Conservation (phyloP, 208 protist species). For the Leishmania aethiopica region DNA sequence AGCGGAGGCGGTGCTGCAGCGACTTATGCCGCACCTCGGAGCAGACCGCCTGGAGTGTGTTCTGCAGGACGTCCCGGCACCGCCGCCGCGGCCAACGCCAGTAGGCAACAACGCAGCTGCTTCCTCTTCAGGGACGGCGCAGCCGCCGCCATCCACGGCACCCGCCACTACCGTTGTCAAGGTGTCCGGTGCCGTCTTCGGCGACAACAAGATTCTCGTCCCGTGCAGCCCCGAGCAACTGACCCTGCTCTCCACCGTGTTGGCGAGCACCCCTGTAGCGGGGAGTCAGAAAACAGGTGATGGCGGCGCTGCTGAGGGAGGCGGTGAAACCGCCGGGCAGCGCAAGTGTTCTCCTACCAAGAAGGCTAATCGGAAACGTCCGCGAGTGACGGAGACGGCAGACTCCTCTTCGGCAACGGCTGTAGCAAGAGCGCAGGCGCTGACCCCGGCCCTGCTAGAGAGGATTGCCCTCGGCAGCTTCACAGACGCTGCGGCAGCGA, state of each 20-base stretch:
- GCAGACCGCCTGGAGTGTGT: conserved; percentile 9
- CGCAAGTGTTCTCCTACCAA: not conserved
- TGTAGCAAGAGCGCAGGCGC: conserved; percentile 4
- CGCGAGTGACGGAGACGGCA: not conserved
- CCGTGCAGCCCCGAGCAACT: conserved; percentile 64
- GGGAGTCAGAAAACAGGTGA: not conserved
- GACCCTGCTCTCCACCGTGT: conserved; percentile 47
- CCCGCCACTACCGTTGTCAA: conserved; percentile 20
- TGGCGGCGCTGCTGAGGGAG: not conserved
- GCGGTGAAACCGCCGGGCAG: not conserved
- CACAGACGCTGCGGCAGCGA: conserved; percentile 44
- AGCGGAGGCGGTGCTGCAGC: conserved; percentile 32
- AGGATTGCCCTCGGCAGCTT: conserved; percentile 70
- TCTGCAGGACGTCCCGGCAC: conserved; percentile 22
- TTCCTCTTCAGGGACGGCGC: not conserved
- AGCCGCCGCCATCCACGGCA: not conserved
- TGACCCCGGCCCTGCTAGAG: conserved; percentile 50
- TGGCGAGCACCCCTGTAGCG: conserved; percentile 2
- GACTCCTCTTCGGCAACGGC: not conserved
- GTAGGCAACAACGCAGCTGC: not conserved
- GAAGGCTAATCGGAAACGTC: conserved; percentile 17
- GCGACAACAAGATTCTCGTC: conserved; percentile 58
- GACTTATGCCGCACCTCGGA: conserved; percentile 31
- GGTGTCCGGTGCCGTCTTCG: conserved; percentile 47
- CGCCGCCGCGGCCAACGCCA: not conserved